Conservation (phyloP, 1,284 basidiomycete species). For the Marasmius fiardii region DNA sequence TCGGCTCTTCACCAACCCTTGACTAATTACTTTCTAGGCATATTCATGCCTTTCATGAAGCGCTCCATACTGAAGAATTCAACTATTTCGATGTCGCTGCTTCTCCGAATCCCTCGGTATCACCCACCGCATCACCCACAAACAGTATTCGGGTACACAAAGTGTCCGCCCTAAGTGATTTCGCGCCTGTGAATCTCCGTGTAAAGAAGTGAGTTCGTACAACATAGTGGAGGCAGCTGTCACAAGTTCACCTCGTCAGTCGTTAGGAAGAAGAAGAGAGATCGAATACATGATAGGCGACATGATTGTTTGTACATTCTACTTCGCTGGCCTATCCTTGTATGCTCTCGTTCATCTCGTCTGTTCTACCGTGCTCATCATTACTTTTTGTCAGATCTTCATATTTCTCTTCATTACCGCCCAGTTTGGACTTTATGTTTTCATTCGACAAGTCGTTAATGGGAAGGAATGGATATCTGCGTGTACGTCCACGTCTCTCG, state of each 20-base stretch:
- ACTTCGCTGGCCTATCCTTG: slow-evolving; percentile 87
- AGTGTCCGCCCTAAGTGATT: slow-evolving; percentile 87
- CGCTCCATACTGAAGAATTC: slow-evolving; percentile 58
- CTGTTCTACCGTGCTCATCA: not conserved
- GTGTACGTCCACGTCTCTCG: slow-evolving; percentile 50
- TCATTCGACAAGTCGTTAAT: slow-evolving; percentile 90
- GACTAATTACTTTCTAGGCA: slow-evolving; percentile 44
- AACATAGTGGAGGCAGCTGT: not conserved
- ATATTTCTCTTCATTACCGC: slow-evolving; percentile 84
- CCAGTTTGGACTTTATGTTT: slow-evolving; percentile 86
- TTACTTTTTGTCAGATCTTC: slow-evolving; percentile 46
- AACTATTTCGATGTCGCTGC: slow-evolving; percentile 40
- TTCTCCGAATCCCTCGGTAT: slow-evolving; percentile 24
- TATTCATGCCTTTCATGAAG: slow-evolving; percentile 67
- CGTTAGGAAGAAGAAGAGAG: slow-evolving; percentile 45
- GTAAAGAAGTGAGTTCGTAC: slow-evolving; percentile 55
- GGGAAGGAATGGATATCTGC: slow-evolving; percentile 89
- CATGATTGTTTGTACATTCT: slow-evolving; percentile 82
- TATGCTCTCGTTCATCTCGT: slow-evolving; percentile 36
- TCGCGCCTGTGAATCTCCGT: slow-evolving; percentile 85
- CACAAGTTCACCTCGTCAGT: not conserved
- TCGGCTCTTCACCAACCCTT: not conserved
- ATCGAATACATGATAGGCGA: slow-evolving; percentile 38
- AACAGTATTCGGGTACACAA: slow-evolving; percentile 52
- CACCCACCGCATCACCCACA: slow-evolving; percentile 25